Base-by-base conservation (phyloP, 805 yeast genomes). In the Nakazawaea siamensis region DNA sequence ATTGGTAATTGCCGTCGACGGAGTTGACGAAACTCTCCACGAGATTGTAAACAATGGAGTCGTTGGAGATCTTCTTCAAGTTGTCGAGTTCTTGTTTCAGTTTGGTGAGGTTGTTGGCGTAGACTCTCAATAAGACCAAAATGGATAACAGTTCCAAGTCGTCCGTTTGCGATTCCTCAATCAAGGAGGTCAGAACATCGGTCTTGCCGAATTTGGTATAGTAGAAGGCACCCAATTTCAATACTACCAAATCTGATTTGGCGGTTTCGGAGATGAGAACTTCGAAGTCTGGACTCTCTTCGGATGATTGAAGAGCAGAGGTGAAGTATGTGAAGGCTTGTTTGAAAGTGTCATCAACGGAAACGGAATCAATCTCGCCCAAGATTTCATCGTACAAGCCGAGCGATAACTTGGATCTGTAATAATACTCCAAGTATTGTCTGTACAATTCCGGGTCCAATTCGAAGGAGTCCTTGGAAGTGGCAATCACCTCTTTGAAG, bases 41-140 rank as follows among this genome's bases (percentile, higher is more conserved):
- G 21, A 86, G 68, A 47, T 85, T 88, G 54, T 73, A 74, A 31
- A 84, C 72, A 24, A 88, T 70, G 44, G 76, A 80, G 58, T 87
- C 96, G 45, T 79, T 67, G 24, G 77, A 70, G 51, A 71, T 71
- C 19, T 56, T 47, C 31, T 70, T 62, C 25, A 71, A 68, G 24
- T 46, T 51, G 42, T 50, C 50, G 19, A 76, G 58, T 29, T 66
- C 70, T 38, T 62, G 57, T 38, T 58, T 52, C 2, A 78, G 78
- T n/a, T 58, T 53, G 5, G 64, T 68, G 3, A 63, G 43, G 36
- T 66, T 60, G 37, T 64, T 57, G 31, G 64, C 62, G 15, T 60
- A 51, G 34, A 74, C 47, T 38, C 57, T 48, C 21, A 68, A 43
- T 31, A 64, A 60, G 21, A 66, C 56, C 30, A 66, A 58, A 27